Base-by-base conservation (phyloP, 2,329 filamentous ascomycete genomes). In the Rhexocercosporidium sp. region DNA sequence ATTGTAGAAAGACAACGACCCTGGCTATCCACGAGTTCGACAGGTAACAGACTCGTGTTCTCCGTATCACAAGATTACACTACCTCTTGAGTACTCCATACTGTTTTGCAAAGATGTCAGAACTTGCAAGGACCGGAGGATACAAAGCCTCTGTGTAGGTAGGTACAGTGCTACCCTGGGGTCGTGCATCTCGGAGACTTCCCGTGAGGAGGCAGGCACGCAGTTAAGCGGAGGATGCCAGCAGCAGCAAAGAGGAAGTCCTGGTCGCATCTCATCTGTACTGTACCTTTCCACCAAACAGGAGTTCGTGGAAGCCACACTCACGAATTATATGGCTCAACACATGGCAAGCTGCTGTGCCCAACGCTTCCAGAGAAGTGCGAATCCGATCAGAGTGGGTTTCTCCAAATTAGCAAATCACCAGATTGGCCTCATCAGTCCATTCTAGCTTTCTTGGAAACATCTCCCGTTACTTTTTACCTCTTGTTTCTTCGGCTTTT, bases 31-130 rank as follows among this genome's bases (percentile, higher is more conserved):
- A 53, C 25, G 59, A 49, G 29, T n/a, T 41, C 31, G 25, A 44
- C 56, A 47, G 16, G 27, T 44, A 22, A 16, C 29, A 41, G 20
- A 44, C 59, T 69, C 62, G 46, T 62, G 59, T 37, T 62, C 41
- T 18, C 29, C 59, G 66, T 68, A 63, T 59, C 59, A 68, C 66
- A 66, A 68, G 37, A 68, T 65, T 64, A 34, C 57, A 65, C 56
- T 61, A 44, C 51, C 46, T 53, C 59, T 49, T 34, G 29, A 44
- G n/a, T n/a, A n/a, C n/a, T n/a, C n/a, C n/a, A n/a, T n/a, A n/a
- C n/a, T n/a, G n/a, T n/a, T n/a, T n/a, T n/a, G n/a, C n/a, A n/a
- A n/a, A n/a, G n/a, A n/a, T n/a, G n/a, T n/a, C n/a, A n/a, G n/a
- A 20, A 41, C 29, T 53, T 39, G 12, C 46, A 62, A 41, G 49